phyloP scores from a whole-genome alignment of 2,329 filamentous ascomycete species.

The Gliomastix tumulicola region DNA sequence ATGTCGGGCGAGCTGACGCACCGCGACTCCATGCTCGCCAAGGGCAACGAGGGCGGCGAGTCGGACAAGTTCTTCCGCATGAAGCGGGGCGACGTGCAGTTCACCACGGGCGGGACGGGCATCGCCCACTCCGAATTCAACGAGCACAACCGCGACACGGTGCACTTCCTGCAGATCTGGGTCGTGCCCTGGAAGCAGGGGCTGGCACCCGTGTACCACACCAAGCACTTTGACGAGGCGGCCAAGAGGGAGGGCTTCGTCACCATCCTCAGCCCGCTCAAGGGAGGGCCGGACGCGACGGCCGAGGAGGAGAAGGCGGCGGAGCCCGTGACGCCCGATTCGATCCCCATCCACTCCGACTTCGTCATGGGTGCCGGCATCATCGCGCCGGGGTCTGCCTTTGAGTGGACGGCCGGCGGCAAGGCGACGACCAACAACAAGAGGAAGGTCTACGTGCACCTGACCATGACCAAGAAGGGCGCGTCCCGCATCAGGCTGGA shows the following conservation, averaged over 20 bases:
- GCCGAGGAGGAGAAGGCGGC: slow-evolving; percentile 56
- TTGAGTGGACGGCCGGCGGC: slow-evolving; percentile 66
- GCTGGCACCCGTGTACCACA: slow-evolving; percentile 70
- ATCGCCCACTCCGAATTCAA: slow-evolving; percentile 80
- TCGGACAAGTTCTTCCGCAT: slow-evolving; percentile 64
- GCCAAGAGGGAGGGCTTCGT: slow-evolving; percentile 66
- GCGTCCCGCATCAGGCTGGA: slow-evolving; percentile 65
- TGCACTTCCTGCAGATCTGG: slow-evolving; percentile 89
- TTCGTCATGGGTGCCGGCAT: slow-evolving; percentile 76
- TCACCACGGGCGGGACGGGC: slow-evolving; percentile 78
- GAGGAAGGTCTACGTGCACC: slow-evolving; percentile 72
- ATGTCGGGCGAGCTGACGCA: slow-evolving; percentile 82
- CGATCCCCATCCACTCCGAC: slow-evolving; percentile 80
- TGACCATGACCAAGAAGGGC: slow-evolving; percentile 73
- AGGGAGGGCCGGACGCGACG: slow-evolving; percentile 56
- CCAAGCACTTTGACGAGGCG: slow-evolving; percentile 63
- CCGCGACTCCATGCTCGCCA: slow-evolving; percentile 76
- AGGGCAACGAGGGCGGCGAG: slow-evolving; percentile 51
- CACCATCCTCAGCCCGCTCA: slow-evolving; percentile 68
- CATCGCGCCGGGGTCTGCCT: slow-evolving; percentile 53
- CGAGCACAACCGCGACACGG: slow-evolving; percentile 61
- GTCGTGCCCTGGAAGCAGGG: slow-evolving; percentile 69
- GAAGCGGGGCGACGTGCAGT: slow-evolving; percentile 77
- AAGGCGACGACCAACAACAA: slow-evolving; percentile 42
- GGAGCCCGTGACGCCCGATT: slow-evolving; percentile 52